phyloP scores from a whole-genome alignment of 257 asterid species.

The Solanum piurae region DNA sequence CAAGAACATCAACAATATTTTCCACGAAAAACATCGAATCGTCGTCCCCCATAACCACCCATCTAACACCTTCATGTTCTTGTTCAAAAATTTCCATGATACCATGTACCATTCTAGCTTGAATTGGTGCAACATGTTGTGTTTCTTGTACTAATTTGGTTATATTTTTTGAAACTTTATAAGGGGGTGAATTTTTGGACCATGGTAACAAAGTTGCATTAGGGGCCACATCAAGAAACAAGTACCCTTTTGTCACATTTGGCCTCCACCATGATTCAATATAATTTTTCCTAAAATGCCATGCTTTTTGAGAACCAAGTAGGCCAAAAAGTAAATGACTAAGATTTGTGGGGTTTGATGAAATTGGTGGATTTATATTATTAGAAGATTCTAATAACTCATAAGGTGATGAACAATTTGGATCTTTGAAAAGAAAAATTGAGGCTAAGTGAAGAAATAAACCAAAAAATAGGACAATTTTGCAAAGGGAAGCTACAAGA shows the following conservation, averaged over 20 bases:
- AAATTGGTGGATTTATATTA: not conserved
- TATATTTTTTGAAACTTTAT: conserved; percentile 27
- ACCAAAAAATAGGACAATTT: not conserved
- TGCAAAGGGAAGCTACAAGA: not conserved
- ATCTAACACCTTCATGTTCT: conserved; percentile 27
- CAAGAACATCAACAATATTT: conserved; percentile 43
- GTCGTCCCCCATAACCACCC: conserved; percentile 68
- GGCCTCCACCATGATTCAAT: conserved; percentile 67
- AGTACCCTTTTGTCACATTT: conserved; percentile 36
- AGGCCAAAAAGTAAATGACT: conserved; percentile 53
- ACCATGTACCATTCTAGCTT: conserved; percentile 53
- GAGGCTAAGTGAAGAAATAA: not conserved
- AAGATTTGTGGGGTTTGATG: conserved; percentile 18
- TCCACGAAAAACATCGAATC: conserved; percentile 44
- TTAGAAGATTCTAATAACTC: not conserved
- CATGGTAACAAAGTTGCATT: conserved; percentile 37
- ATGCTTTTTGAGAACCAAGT: conserved; percentile 34
- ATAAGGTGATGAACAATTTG: not conserved
- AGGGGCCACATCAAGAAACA: conserved; percentile 36
- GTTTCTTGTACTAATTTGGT: conserved; percentile 1
- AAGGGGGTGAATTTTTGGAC: conserved; percentile 45
- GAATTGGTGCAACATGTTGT: conserved; percentile 23
- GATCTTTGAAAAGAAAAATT: not conserved
- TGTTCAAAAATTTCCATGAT: conserved; percentile 37
- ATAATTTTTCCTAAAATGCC: conserved; percentile 38